Percentiles rank a stretch among this genome's conserved stretches.
phyloP scores from a whole-genome alignment of 163 green algal species.

The Scenedesmus sp. region DNA sequence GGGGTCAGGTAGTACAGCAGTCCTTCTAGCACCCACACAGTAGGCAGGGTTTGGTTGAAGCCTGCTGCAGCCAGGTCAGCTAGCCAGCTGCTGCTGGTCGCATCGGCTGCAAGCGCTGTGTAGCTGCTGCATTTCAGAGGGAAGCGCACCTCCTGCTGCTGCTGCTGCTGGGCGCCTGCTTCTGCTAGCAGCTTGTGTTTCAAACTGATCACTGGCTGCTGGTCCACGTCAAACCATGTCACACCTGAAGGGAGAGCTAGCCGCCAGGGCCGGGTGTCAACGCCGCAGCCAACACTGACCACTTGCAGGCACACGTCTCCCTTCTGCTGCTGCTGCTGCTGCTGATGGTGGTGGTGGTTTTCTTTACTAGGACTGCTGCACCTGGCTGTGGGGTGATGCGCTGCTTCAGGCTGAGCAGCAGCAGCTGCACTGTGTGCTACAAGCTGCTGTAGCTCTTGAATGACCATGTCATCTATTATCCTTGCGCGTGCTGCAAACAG shows the following conservation, averaged over 20 bases:
- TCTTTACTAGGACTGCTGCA: background rate
- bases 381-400: background rate
- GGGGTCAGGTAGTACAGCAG: constrained; percentile 66
- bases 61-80: constrained; percentile 1
- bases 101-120: constrained; percentile 4
- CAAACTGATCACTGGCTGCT: constrained; percentile 51
- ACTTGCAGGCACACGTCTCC: constrained; percentile 1
- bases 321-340: background rate
- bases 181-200: constrained; percentile 50
- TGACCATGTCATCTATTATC: background rate
- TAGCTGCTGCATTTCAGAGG: background rate
- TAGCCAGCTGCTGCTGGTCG: background rate
- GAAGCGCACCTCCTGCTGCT: background rate
- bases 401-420: background rate
- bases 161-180: background rate
- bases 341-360: background rate
- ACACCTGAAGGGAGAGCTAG: constrained; percentile 61
- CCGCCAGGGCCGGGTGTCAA: constrained; percentile 76
- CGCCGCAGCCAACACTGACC: constrained; percentile 65
- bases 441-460: background rate
- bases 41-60: constrained; percentile 45
- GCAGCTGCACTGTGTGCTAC: background rate
- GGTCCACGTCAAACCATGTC: constrained; percentile 73
- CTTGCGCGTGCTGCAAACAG: background rate
- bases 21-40: constrained; percentile 70